These are phyloP conservation scores for Prunus davidiana DNA, from an alignment of 306 rosid genomes.

Conservation along the genomic window DNA sequence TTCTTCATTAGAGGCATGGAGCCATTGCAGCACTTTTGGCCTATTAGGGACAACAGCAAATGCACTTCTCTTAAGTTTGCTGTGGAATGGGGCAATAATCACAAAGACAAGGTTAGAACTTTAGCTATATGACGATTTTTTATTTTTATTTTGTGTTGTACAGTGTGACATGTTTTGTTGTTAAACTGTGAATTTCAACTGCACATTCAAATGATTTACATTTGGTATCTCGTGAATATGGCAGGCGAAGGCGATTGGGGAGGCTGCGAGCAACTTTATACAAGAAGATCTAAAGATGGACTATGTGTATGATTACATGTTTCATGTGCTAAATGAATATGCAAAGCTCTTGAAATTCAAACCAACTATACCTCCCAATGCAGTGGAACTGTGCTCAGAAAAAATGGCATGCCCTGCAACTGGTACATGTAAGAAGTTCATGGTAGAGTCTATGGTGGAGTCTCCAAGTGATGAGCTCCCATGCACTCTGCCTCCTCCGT, in stretches of 20 bases:
- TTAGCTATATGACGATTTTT: not conserved
- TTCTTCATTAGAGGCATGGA: slow-evolving; percentile 62
- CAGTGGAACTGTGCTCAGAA: slow-evolving; percentile 49
- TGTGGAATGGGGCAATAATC: slow-evolving; percentile 76
- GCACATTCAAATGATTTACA: not conserved
- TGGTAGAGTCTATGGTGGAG: slow-evolving; percentile 59
- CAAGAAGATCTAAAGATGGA: slow-evolving; percentile 69
- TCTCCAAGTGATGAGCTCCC: slow-evolving; percentile 53
- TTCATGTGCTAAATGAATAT: slow-evolving; percentile 63
- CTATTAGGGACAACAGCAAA: slow-evolving; percentile 47
- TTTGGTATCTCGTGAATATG: not conserved
- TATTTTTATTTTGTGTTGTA: not conserved
- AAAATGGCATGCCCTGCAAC: slow-evolving; percentile 38
- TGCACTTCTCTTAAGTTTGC: slow-evolving; percentile 72
- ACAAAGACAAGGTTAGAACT: slow-evolving; percentile 12
- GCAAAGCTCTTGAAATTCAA: slow-evolving; percentile 61
- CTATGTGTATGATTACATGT: slow-evolving; percentile 71
- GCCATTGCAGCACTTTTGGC: slow-evolving; percentile 78
- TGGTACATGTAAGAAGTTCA: slow-evolving; percentile 45
- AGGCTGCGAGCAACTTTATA: slow-evolving; percentile 53
- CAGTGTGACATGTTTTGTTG: not conserved
- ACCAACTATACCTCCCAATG: slow-evolving; percentile 47
- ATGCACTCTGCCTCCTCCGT: slow-evolving; percentile 56
- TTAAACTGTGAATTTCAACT: not conserved
- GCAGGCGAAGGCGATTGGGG: slow-evolving; percentile 56